Percentiles rank a stretch among this genome's conserved stretches.
Evolutionary conservation across 73 alveolate species (phyloP).

Genomic region (Paramecium sexaurelia): DNA sequence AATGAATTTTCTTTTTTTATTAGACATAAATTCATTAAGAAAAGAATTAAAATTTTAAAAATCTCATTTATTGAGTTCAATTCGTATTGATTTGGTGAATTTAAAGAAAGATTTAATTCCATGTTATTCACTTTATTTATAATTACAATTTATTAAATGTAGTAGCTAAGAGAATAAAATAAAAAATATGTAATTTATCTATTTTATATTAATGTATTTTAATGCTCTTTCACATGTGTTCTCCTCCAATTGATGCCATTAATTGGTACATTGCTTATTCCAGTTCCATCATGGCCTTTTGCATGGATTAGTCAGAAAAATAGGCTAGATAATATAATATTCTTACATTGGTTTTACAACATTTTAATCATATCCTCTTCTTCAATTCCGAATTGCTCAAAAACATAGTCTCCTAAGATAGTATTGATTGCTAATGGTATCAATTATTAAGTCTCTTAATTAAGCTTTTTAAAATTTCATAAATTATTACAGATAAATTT

Average conservation of each 20-base stretch:
- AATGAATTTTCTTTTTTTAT: too few species aligned
- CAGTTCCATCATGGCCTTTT: background rate
- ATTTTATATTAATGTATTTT: background rate
- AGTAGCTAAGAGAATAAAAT: too few species aligned
- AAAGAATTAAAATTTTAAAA: too few species aligned
- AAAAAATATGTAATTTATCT: too few species aligned
- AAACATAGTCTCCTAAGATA: background rate
- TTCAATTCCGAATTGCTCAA: conserved; percentile 21
- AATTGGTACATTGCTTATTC: background rate
- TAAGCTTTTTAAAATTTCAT: background rate
- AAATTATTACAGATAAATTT: background rate
- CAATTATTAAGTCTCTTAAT: conserved; percentile 2
- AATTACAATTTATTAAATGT: too few species aligned
- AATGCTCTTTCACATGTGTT: background rate
- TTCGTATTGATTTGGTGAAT: too few species aligned
- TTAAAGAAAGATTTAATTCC: too few species aligned
- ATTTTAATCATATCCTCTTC: conserved; percentile 33
- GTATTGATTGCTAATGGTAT: conserved; percentile 19
- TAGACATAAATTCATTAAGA: too few species aligned
- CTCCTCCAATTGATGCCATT: background rate
- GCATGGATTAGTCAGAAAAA: background rate
- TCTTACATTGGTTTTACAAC: background rate
- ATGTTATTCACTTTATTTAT: too few species aligned
- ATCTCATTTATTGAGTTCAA: too few species aligned
- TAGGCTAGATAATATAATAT: background rate